A percentile compares a stretch with the other conserved stretches of the same genome.
phyloP scores from a whole-genome alignment of 129 eudicot genomes.

The Pittosporum tobira region DNA sequence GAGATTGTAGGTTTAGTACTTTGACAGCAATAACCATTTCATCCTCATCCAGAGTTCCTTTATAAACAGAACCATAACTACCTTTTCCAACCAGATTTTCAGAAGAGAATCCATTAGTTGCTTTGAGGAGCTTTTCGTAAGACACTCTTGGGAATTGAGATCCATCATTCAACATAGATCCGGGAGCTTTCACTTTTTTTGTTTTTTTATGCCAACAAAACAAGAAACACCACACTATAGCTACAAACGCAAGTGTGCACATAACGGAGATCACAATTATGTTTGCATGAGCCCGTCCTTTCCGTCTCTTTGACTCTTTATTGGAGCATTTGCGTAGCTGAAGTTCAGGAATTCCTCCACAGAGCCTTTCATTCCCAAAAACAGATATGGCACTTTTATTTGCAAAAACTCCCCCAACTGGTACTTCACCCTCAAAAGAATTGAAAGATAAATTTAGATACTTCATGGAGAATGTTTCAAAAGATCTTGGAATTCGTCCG shows the following conservation, averaged over 20 bases:
- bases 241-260: neutral
- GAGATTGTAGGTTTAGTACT: conserved; percentile 14
- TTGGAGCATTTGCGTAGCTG: neutral
- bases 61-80: too few relatives aligned
- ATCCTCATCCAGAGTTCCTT: conserved; percentile 13
- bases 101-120: conserved; percentile 8
- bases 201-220: neutral
- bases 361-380: neutral
- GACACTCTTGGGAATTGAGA: neutral
- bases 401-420: neutral
- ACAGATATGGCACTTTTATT: neutral
- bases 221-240: neutral
- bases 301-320: neutral
- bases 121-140: neutral
- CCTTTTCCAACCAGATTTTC: conserved; percentile 14
- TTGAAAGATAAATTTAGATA: conserved; percentile 4
- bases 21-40: conserved; percentile 13
- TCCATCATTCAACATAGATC: neutral
- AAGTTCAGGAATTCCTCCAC: conserved; percentile 5
- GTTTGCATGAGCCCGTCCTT: neutral
- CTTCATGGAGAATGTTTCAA: neutral
- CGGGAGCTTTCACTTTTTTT: neutral
- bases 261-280: neutral
- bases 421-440: conserved; percentile 2
- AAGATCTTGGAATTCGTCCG: conserved; percentile 2